Conservation (phyloP, 1,284 basidiomycete species). For the Fomitopsis pinicola region DNA sequence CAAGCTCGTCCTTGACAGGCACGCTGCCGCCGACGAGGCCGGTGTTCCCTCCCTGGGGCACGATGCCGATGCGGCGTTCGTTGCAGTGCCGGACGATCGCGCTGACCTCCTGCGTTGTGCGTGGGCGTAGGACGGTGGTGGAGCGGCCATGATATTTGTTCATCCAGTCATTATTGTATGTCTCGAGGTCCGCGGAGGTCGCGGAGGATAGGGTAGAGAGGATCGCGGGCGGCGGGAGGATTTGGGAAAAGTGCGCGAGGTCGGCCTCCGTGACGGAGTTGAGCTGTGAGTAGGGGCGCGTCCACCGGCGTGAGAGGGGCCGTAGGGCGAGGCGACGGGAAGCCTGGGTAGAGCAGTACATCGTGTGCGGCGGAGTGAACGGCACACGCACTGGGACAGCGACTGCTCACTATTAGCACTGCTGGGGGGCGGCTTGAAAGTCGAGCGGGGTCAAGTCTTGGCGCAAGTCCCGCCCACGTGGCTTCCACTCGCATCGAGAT, state of each 20-base stretch:
- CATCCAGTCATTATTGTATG: slow-evolving; percentile 97
- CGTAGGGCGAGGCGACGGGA: slow-evolving; percentile 14
- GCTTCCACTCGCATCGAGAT: not conserved
- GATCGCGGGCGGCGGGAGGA: slow-evolving; percentile 57
- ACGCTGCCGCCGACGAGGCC: slow-evolving; percentile 97
- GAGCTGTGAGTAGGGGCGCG: slow-evolving; percentile 23
- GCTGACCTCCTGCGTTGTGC: slow-evolving; percentile 84
- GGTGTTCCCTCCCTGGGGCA: slow-evolving; percentile 98
- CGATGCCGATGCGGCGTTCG: slow-evolving; percentile 76
- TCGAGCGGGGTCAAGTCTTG: not conserved
- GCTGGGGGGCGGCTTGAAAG: too few relatives aligned
- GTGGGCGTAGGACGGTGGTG: slow-evolving; percentile 86
- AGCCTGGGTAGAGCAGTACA: slow-evolving; percentile 19
- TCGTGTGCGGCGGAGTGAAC: slow-evolving; percentile 2
- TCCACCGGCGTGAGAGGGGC: slow-evolving; percentile 12
- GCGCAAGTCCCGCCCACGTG: not conserved
- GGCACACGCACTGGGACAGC: not conserved
- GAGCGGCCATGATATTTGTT: slow-evolving; percentile 88
- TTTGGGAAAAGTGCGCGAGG: slow-evolving; percentile 55
- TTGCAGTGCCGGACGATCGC: slow-evolving; percentile 85
- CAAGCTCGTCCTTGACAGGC: slow-evolving; percentile 85
- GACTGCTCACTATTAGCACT: not conserved
- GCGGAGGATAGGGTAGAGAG: slow-evolving; percentile 55
- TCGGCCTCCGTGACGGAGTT: slow-evolving; percentile 52
- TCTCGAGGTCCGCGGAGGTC: slow-evolving; percentile 65